Base-by-base conservation (phyloP, 1,284 basidiomycete species). In the Fistulinella cinereoalba region DNA sequence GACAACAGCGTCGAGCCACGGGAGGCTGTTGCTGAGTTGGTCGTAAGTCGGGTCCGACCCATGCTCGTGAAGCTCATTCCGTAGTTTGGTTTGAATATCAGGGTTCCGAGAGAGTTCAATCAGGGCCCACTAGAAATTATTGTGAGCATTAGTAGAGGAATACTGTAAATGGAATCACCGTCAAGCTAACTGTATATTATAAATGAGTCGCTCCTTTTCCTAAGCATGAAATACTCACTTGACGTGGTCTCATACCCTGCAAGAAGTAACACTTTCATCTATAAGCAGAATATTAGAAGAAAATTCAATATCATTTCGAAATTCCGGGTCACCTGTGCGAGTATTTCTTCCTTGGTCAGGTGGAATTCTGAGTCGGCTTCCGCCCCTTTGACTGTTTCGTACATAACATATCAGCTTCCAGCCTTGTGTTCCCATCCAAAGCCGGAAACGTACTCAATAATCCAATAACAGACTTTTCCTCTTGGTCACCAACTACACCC, bases 301-400 rank as follows among this genome's bases (percentile, higher is more conserved):
- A 12, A 8, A 5, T 12, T 9, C 13, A 37, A n/a, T 1, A 18
- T 5, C 8, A 5, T 7, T 43, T 13, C 13, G 21, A 21, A 3
- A 41, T 22, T 37, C 18, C 12, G 13, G 13, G 39, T 31, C 43
- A 66, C 68, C 69, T 83, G 79, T 3, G 83, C 80, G 45, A 82
- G 55, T 22, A 89, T 77, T 60, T 92, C 88, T 19, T 80, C 79
- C 40, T 79, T 72, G 4, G 78, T 74, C 73, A 90, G 72, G 38
- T 69, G 69, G 41, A 77, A 56, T 19, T 70, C 67, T 0, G 69
- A 62, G 18, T 66, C 65, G 2, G 61, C 52, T 39, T 56, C 61
- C 56, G 80, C 75, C 3, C 75, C 75, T 54, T 41, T 34, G 18
- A 50, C 28, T 40, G 18, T 16, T 22, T 22, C 22, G 8, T 3